phyloP scores from a whole-genome alignment of 1,284 basidiomycete species.

The Mycena sp. region DNA sequence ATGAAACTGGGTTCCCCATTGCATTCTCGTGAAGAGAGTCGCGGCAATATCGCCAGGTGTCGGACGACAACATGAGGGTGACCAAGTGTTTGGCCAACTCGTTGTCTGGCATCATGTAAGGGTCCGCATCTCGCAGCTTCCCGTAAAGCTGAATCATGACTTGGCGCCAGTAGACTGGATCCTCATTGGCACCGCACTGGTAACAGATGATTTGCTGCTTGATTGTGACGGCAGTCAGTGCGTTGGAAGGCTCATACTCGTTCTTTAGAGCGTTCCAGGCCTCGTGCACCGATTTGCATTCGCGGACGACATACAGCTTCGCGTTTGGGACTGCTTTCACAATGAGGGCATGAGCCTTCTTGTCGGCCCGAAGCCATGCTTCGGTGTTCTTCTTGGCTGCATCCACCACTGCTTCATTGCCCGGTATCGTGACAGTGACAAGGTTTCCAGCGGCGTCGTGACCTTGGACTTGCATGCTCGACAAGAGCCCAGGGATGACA shows the following conservation, averaged over 20 bases:
- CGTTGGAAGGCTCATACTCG: conserved; percentile 15
- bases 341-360: conserved; percentile 15
- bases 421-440: not conserved
- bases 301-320: conserved; percentile 7
- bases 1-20: not conserved
- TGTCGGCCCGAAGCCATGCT: conserved; percentile 9
- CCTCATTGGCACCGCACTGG: conserved; percentile 1
- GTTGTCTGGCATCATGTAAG: conserved; percentile 14
- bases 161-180: conserved; percentile 17
- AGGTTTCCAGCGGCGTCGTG: not conserved
- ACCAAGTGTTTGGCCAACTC: conserved; percentile 22
- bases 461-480: conserved; percentile 4
- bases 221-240: conserved; percentile 16
- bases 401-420: not conserved
- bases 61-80: conserved; percentile 7
- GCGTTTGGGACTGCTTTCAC: conserved; percentile 7
- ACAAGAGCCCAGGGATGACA: conserved; percentile 8
- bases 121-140: conserved; percentile 19
- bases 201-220: conserved; percentile 14
- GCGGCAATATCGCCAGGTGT: conserved; percentile 16
- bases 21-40: conserved; percentile 12
- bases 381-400: conserved; percentile 17
- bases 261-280: conserved; percentile 14
- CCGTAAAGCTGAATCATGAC: conserved; percentile 18
- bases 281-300: conserved; percentile 11